These are phyloP conservation scores for Dictyostelium firmibasis DNA, from an alignment of 78 protist species.

Conservation along the genomic window DNA sequence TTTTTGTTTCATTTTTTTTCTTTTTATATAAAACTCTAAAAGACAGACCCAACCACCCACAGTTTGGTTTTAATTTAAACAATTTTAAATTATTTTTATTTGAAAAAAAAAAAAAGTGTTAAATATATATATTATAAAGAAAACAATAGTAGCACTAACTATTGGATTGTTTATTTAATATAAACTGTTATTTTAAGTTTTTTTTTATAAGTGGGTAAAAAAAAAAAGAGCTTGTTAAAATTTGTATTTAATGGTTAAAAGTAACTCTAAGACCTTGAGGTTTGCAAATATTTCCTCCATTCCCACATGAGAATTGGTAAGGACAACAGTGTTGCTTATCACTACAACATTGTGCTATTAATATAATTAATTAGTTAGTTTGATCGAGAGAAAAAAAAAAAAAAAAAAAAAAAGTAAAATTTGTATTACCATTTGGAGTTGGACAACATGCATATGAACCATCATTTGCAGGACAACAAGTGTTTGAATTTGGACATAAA, in stretches of 20 bases:
- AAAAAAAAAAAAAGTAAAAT: background rate
- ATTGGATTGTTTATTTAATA: background rate
- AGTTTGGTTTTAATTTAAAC: too few relatives aligned
- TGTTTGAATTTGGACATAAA: background rate
- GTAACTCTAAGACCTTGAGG: background rate
- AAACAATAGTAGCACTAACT: conserved; percentile 15
- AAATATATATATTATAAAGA: conserved; percentile 19
- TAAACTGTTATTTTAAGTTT: background rate
- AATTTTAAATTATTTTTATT: too few relatives aligned
- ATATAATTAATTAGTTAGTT: background rate
- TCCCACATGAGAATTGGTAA: conserved; percentile 13
- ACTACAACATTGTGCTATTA: background rate
- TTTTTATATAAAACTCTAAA: too few relatives aligned
- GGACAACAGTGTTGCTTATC: conserved; percentile 49
- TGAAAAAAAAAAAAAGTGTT: conserved; percentile 13
- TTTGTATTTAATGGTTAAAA: background rate
- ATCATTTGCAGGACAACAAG: conserved; percentile 26
- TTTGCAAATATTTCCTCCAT: conserved; percentile 18
- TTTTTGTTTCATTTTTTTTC: too few relatives aligned
- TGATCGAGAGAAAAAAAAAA: background rate
- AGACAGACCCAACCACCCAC: too few relatives aligned
- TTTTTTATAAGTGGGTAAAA: too few relatives aligned
- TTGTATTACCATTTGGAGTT: background rate
- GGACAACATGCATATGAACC: conserved; percentile 53
- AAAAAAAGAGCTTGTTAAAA: background rate